Base-by-base conservation (phyloP, 768 basidiomycete species). In the Mycena belliarum region DNA sequence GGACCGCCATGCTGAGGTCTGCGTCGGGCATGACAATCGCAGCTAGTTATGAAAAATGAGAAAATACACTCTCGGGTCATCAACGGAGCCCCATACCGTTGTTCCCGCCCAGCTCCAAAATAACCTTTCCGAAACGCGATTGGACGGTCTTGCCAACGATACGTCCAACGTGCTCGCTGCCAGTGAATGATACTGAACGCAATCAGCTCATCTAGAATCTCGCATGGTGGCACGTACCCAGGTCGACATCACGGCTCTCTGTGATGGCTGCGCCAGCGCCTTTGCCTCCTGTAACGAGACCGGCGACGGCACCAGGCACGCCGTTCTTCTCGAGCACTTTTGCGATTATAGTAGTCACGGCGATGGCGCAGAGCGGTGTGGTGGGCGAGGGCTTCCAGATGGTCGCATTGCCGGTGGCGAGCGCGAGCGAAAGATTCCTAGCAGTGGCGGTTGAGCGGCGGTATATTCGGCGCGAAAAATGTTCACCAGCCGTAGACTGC, bases 361-460 rank as follows among this genome's bases (percentile, higher is more conserved):
- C 96, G 56, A 98, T 89, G n/a, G 94, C 81, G 69, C 88, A 95
- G 33, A 96, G 73, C 4, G 95, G 88, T 0, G 95, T 98, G 3
- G 82, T 90, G 2, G 88, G 92, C 0, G 94, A 90, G 8, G 95
- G 95, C 69, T 98, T 98, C 95, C 95, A 98, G 44, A 98, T 71
- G 0, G 93, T 95, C 2, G 93, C 88, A 71, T 98, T 98, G 18
- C 95, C 95, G 26, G 91, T 89, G 2, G 91, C 88, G 56, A 98
- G 75, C 5, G 94, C 91, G 23, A 98, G 79, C 2, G 93, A 83
- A 48, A 96, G 76, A 72, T 98, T 98, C 95, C 95, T 94, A 26
- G 45, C 21, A 56, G 52, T 16, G 29, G 68, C 52, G 61, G 57
- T 45, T 46, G 49, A 47, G 23, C 25, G 23, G 43, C 8, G 16